phyloP scores from a whole-genome alignment of 805 yeast genomes.

The Clavispora vitiphila region DNA sequence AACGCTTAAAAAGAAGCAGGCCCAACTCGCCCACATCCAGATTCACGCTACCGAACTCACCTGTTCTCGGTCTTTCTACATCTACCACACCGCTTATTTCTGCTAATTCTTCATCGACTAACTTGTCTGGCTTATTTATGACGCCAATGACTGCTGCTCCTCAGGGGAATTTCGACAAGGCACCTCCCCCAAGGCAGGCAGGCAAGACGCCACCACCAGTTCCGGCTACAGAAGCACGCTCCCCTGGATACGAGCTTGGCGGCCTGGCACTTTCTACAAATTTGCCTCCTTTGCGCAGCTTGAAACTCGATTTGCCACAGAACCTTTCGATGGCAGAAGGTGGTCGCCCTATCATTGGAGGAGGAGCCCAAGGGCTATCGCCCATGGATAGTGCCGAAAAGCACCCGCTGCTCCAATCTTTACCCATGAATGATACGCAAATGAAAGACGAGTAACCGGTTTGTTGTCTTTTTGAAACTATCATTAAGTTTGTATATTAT shows the following conservation, averaged over 20 bases:
- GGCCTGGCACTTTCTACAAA: constrained; percentile 10
- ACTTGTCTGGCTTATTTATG: constrained; percentile 33
- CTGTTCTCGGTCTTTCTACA: constrained; percentile 35
- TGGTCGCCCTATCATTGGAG: neutral
- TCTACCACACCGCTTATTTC: constrained; percentile 38
- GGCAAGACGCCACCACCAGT: constrained; percentile 6
- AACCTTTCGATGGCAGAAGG: constrained; percentile 21
- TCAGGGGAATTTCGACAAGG: constrained; percentile 13
- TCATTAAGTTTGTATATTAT: neutral
- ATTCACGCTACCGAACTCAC: constrained; percentile 41
- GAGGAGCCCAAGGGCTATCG: neutral
- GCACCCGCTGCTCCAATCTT: neutral
- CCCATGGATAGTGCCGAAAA: neutral
- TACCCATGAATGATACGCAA: neutral
- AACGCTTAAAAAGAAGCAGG: constrained; percentile 42
- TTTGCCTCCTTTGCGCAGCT: constrained; percentile 47
- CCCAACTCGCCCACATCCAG: constrained; percentile 43
- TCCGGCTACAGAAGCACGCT: neutral
- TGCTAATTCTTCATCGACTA: constrained; percentile 38
- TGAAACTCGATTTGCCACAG: constrained; percentile 47
- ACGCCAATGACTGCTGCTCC: constrained; percentile 16
- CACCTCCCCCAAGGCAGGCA: neutral
- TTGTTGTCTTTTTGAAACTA: neutral
- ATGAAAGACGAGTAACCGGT: neutral
- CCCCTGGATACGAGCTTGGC: constrained; percentile 3